Evolutionary conservation across 495 filamentous ascomycete species (phyloP).

Genomic region (Aspergillus wentii): DNA sequence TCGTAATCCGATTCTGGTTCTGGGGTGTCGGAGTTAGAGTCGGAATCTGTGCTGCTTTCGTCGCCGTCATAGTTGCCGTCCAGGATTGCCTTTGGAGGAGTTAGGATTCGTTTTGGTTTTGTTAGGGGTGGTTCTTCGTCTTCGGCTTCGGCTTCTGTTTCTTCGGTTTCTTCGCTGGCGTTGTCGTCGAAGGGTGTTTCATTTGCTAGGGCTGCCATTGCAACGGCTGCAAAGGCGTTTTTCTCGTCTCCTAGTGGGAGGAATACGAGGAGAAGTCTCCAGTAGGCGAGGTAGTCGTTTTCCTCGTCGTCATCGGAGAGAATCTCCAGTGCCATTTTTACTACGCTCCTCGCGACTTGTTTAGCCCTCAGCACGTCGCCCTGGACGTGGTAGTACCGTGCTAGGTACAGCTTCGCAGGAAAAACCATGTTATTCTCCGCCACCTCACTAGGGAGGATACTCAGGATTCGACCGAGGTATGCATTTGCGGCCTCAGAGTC

Average conservation of each 20-base stretch:
- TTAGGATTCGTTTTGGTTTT: neutral
- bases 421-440: constrained; percentile 13
- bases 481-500: constrained; percentile 6
- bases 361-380: constrained; percentile 20
- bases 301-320: constrained; percentile 37
- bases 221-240: constrained; percentile 17
- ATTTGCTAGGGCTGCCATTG: constrained; percentile 11
- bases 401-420: constrained; percentile 16
- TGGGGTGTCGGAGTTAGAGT: constrained; percentile 3
- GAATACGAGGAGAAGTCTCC: constrained; percentile 20
- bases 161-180: neutral
- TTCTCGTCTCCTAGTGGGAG: constrained; percentile 18
- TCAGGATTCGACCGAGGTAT: constrained; percentile 9
- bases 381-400: constrained; percentile 22
- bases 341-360: constrained; percentile 17
- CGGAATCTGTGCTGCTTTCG: too few species aligned
- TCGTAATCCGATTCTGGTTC: neutral
- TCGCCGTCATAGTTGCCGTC: too few species aligned
- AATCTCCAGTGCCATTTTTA: constrained; percentile 33
- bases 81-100: neutral
- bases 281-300: constrained; percentile 36
- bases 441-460: constrained; percentile 9
- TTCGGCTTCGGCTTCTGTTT: neutral
- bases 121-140: neutral
- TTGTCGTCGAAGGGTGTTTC: neutral